Conservation (phyloP, 805 yeast species). For the Wickerhamomyces ciferrii region DNA sequence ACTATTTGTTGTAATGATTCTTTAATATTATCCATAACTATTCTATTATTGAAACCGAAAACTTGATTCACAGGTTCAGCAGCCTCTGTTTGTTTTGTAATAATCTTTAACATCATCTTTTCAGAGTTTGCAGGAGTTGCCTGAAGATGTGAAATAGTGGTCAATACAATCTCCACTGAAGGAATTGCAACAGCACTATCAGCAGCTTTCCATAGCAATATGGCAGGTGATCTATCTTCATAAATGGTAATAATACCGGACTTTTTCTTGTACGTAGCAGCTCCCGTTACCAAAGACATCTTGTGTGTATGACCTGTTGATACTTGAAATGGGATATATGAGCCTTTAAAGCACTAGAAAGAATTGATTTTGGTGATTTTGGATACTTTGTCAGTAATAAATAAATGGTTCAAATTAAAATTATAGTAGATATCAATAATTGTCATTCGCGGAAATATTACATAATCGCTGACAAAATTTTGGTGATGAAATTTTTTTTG, state of each 20-base stretch:
- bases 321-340: too few species aligned
- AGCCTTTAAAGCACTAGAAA: not conserved
- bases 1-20: slow-evolving; percentile 62
- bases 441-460: not conserved
- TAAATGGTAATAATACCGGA: slow-evolving; percentile 51
- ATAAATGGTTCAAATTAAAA: too few species aligned
- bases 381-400: too few species aligned
- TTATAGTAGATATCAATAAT: too few species aligned
- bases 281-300: slow-evolving; percentile 41
- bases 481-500: not conserved
- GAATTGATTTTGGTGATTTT: too few species aligned
- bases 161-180: slow-evolving; percentile 34
- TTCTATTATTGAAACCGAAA: slow-evolving; percentile 65
- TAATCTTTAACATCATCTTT: slow-evolving; percentile 59
- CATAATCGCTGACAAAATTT: not conserved
- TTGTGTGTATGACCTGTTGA: not conserved
- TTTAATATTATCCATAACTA: slow-evolving; percentile 72
- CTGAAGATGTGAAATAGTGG: slow-evolving; percentile 45
- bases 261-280: slow-evolving; percentile 48
- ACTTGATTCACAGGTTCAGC: slow-evolving; percentile 26
- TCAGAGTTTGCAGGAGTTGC: slow-evolving; percentile 66
- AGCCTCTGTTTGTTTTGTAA: slow-evolving; percentile 35
- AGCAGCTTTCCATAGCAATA: slow-evolving; percentile 53
- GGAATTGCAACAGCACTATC: slow-evolving; percentile 36
- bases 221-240: slow-evolving; percentile 54